Evolutionary conservation across 305 asterid species (phyloP).

Genomic region (Lippia alba): DNA sequence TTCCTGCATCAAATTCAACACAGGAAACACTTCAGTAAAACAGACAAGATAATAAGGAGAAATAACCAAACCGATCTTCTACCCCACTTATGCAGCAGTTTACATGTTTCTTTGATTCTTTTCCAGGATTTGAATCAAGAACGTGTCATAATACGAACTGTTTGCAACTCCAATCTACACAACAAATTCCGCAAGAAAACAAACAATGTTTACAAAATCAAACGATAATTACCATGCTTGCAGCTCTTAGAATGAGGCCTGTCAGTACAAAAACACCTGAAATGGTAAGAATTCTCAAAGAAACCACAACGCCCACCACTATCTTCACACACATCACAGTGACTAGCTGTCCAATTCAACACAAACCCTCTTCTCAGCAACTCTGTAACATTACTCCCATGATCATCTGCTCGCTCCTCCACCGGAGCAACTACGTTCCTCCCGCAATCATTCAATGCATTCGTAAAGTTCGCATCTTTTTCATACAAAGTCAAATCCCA

Average conservation of each 20-base stretch:
- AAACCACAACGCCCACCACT: slow-evolving; percentile 68
- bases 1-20: slow-evolving; percentile 33
- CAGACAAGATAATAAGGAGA: too few relatives aligned
- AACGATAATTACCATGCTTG: slow-evolving; percentile 40
- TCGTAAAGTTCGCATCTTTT: slow-evolving; percentile 22
- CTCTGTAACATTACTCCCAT: slow-evolving; percentile 22
- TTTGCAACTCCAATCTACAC: too few relatives aligned
- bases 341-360: slow-evolving; percentile 50
- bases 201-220: not conserved
- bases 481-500: slow-evolving; percentile 39
- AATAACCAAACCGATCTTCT: too few relatives aligned
- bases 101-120: too few relatives aligned
- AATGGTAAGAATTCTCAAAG: slow-evolving; percentile 29
- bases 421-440: slow-evolving; percentile 45
- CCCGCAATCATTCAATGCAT: slow-evolving; percentile 39
- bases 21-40: not conserved
- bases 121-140: too few relatives aligned
- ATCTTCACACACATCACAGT: slow-evolving; percentile 42
- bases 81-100: too few relatives aligned
- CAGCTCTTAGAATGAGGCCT: slow-evolving; percentile 52
- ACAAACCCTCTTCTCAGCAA: slow-evolving; percentile 55
- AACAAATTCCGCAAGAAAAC: not conserved
- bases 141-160: too few relatives aligned
- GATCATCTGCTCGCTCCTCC: slow-evolving; percentile 31
- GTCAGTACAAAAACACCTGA: slow-evolving; percentile 56